A percentile compares a stretch with the other conserved stretches of the same genome.
Conservation (phyloP, 2,329 filamentous ascomycete species). For the Dryadomyces quercus-mongolicae region DNA sequence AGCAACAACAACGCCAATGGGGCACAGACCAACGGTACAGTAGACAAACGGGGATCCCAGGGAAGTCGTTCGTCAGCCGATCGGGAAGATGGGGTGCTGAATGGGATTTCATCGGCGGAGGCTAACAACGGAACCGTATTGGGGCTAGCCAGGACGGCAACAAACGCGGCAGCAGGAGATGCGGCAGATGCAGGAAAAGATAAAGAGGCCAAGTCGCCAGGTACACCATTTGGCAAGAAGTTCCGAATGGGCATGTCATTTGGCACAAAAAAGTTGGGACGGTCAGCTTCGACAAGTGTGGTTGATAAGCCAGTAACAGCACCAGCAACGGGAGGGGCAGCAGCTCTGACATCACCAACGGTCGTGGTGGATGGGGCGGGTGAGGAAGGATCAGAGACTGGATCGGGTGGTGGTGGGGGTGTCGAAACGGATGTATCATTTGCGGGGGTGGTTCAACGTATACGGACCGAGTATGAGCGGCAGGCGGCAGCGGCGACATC, state of each 20-base stretch:
- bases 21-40: conserved; percentile 1
- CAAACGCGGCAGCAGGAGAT: neutral
- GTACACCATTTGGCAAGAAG: conserved; percentile 67
- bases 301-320: conserved; percentile 53
- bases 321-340: neutral
- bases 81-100: conserved; percentile 67
- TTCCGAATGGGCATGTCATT: conserved; percentile 69
- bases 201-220: conserved; percentile 37
- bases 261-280: conserved; percentile 71
- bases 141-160: conserved; percentile 18
- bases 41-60: conserved; percentile 42
- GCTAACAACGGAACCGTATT: conserved; percentile 32
- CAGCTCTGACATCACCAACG: neutral
- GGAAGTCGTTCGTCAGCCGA: conserved; percentile 51
- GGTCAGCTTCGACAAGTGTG: conserved; percentile 51
- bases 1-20: neutral
- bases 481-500: conserved; percentile 30
- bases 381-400: conserved; percentile 2
- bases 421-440: conserved; percentile 63
- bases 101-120: conserved; percentile 38
- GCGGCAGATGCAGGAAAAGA: conserved; percentile 16
- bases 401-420: conserved; percentile 42
- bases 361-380: neutral
- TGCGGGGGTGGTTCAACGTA: conserved; percentile 58
- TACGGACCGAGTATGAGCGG: conserved; percentile 62